Percentiles rank a stretch among this genome's conserved stretches.
Evolutionary conservation across 106 monocot genomes (phyloP).

Genomic region (Dioscorea alata): DNA sequence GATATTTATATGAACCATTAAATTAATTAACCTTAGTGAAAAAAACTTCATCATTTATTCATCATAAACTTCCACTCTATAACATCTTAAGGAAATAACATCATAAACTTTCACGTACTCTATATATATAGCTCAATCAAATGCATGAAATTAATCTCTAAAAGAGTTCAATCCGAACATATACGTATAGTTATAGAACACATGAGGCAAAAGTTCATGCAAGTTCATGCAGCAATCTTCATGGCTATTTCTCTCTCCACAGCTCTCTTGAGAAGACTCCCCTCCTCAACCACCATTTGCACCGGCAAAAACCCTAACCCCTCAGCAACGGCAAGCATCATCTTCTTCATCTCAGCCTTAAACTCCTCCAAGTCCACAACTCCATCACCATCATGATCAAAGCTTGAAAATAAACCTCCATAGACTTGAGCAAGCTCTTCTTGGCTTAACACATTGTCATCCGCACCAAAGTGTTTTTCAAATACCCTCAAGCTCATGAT

Average conservation of each 20-base stretch:
- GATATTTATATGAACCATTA: no score
- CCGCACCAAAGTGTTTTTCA: constrained; percentile 40
- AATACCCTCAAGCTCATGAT: constrained; percentile 40
- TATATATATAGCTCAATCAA: no score
- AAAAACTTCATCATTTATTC: no score
- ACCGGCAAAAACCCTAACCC: constrained; percentile 59
- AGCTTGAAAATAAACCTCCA: constrained; percentile 32
- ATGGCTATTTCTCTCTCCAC: constrained; percentile 28
- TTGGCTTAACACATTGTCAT: constrained; percentile 10
- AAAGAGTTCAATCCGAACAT: no score
- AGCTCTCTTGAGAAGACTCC: constrained; percentile 58
- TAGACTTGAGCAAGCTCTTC: constrained; percentile 38
- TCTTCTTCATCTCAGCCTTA: constrained; percentile 52
- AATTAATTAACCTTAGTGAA: no score
- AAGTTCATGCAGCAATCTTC: background rate
- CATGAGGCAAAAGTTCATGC: no score
- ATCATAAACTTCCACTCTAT: no score
- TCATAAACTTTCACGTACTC: no score
- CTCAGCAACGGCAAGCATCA: constrained; percentile 59
- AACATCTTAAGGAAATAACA: no score
- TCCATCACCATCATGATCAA: constrained; percentile 50
- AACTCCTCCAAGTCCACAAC: constrained; percentile 59
- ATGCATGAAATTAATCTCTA: no score
- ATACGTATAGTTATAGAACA: no score
- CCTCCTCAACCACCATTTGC: constrained; percentile 63